These are phyloP conservation scores for Eryngium alpinum DNA, from an alignment of 140 eudicot species.

Conservation along the genomic window DNA sequence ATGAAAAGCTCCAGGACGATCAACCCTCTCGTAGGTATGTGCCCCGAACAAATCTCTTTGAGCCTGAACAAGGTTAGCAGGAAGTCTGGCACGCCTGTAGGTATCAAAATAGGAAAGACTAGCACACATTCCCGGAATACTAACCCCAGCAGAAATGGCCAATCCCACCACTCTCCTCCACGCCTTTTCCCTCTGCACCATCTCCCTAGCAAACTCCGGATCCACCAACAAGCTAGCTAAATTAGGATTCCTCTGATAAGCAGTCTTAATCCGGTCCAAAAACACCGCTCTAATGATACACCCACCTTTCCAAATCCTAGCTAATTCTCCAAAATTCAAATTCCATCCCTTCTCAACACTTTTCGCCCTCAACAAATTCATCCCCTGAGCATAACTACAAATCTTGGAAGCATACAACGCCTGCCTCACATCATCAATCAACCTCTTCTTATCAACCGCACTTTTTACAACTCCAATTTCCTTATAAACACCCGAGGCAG, in stretches of 20 bases:
- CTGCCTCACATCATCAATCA: slow-evolving; percentile 90
- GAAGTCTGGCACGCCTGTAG: slow-evolving; percentile 79
- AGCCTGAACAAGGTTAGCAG: slow-evolving; percentile 97
- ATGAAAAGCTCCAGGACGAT: slow-evolving; percentile 68
- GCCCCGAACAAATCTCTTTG: slow-evolving; percentile 98
- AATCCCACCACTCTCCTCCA: slow-evolving; percentile 94
- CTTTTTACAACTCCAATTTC: slow-evolving; percentile 42
- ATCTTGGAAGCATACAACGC: slow-evolving; percentile 87
- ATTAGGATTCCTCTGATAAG: slow-evolving; percentile 81
- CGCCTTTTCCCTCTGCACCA: slow-evolving; percentile 96
- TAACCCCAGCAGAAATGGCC: slow-evolving; percentile 72
- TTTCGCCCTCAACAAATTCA: slow-evolving; percentile 86
- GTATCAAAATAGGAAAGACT: slow-evolving; percentile 78
- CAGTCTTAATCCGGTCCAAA: slow-evolving; percentile 77
- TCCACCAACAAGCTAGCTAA: slow-evolving; percentile 78
- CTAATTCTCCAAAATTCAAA: slow-evolving; percentile 81
- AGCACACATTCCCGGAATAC: slow-evolving; percentile 89
- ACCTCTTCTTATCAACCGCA: slow-evolving; percentile 61
- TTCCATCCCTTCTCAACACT: slow-evolving; percentile 75
- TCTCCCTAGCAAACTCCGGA: slow-evolving; percentile 90
- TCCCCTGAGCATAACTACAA: slow-evolving; percentile 91
- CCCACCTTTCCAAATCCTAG: slow-evolving; percentile 97
- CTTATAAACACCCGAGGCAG: slow-evolving; percentile 68
- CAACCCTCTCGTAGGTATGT: slow-evolving; percentile 85
- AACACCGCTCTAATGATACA: slow-evolving; percentile 87